Percentiles rank a stretch among this genome's conserved stretches.
Evolutionary conservation across 2,329 filamentous ascomycete species (phyloP).

Genomic region (Cytospora paraplurivora): DNA sequence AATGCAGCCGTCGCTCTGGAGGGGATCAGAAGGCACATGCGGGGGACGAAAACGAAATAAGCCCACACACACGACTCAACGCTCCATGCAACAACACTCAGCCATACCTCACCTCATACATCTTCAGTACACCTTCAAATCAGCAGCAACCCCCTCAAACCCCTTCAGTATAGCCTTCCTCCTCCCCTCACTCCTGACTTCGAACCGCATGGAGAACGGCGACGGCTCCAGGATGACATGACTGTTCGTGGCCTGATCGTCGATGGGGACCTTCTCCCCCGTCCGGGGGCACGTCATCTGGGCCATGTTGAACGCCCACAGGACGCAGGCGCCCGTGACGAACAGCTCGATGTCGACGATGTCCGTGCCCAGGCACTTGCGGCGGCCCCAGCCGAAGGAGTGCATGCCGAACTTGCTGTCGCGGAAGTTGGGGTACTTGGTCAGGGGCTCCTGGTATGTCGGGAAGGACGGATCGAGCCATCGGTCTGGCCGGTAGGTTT

Average conservation of each 20-base stretch:
- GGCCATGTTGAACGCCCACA: conserved; percentile 52
- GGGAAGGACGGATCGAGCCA: conserved; percentile 65
- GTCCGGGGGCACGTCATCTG: conserved; percentile 46
- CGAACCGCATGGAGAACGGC: conserved; percentile 50
- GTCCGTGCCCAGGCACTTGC: conserved; percentile 63
- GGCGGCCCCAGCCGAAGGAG: conserved; percentile 65
- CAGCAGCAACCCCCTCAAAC: conserved; percentile 39
- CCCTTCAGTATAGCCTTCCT: conserved; percentile 42
- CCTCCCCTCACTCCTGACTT: conserved; percentile 44
- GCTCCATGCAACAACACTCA: neutral
- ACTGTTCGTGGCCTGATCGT: conserved; percentile 53
- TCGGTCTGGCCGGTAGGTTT: conserved; percentile 62
- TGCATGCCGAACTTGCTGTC: conserved; percentile 57
- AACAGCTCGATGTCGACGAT: conserved; percentile 64
- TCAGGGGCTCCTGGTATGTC: conserved; percentile 66
- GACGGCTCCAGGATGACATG: conserved; percentile 56
- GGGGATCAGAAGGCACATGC: too few species aligned
- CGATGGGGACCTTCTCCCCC: conserved; percentile 46
- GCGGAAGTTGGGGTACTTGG: conserved; percentile 63
- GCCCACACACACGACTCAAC: neutral
- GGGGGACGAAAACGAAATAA: neutral
- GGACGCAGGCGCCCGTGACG: conserved; percentile 48
- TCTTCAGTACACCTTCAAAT: conserved; percentile 35
- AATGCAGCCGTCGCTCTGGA: too few species aligned
- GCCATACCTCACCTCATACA: neutral